Base-by-base conservation (phyloP, 345 rosid species). In the Populus nigra region DNA sequence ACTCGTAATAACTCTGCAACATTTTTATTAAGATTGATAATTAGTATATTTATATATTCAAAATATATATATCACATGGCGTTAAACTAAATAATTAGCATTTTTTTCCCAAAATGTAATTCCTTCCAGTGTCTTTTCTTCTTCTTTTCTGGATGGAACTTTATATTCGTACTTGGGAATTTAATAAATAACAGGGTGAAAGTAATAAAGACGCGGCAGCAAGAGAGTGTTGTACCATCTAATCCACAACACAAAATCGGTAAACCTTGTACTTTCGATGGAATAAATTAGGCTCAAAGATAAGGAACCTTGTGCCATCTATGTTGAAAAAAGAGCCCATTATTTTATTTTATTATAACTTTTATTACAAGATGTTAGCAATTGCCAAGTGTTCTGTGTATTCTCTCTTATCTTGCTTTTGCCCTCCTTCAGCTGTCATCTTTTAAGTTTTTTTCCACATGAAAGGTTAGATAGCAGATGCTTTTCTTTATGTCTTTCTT, bases 201-300 rank as follows among this genome's bases (percentile, higher is more conserved):
- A 9, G 11, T 0, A 41, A 10, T 10, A 41, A 18, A 17, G 57
- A 73, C 57, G 76, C 69, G 69, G 69, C 69, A 61, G 16, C 74
- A 17, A 17, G 74, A 71, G 6, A 49, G 31, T 17, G 74, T 16
- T 45, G 45, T 41, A 0, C 45, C 45, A 9, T 41, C 3, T 9
- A 43, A 47, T 70, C 63, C 23, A 27, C 27, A 49, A 29, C 35
- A 49, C 35, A 49, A 22, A 43, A 63, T 69, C 18, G 39, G 69
- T 50, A 29, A 71, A 75, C 25, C 65, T 25, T 73, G 67, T 78
- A 72, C 72, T 53, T 72, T 5, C 43, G 10, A 50, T 1, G 65
- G 75, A 72, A 59, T 72, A 73, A 81, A 59, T 38, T 41, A 29
- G 31, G 65, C 77, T 62, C 71, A 35, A 27, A 29, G 69, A 74